phyloP scores from a whole-genome alignment of 768 basidiomycete species.

The Cystofilobasidium bisporidii region DNA sequence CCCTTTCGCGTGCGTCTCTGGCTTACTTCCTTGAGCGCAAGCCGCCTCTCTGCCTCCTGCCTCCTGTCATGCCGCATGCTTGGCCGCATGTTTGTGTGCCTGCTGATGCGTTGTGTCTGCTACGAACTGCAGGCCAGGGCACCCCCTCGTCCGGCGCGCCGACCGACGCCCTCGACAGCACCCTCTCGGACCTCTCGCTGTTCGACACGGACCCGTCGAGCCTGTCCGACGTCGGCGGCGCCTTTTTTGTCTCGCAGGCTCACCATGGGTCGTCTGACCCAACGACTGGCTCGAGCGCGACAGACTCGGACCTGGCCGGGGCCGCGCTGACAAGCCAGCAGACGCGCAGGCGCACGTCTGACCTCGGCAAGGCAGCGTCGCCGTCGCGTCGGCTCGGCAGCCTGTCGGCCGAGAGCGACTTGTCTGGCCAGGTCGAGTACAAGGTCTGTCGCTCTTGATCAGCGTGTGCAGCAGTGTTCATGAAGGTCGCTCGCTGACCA shows the following conservation, averaged over 20 bases:
- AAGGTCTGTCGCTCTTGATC: conserved; percentile 24
- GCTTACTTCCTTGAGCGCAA: too few relatives aligned
- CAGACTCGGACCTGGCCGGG: too few relatives aligned
- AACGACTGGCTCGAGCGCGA: too few relatives aligned
- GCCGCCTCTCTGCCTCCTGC: too few relatives aligned
- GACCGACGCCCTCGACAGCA: neutral
- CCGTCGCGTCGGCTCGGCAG: conserved; percentile 2
- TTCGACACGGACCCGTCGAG: conserved; percentile 1
- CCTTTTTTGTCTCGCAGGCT: too few relatives aligned
- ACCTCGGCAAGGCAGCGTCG: neutral
- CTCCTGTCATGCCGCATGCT: too few relatives aligned
- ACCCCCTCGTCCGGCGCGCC: neutral
- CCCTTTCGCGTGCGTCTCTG: neutral
- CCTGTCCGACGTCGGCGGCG: too few relatives aligned
- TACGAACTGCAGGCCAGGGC: neutral
- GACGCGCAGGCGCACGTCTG: neutral
- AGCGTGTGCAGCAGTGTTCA: neutral
- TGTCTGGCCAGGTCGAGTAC: conserved; percentile 31
- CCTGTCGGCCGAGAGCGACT: conserved; percentile 29
- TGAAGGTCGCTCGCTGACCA: neutral
- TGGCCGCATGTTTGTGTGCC: too few relatives aligned
- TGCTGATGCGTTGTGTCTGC: neutral
- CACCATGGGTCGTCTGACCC: too few relatives aligned
- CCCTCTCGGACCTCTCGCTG: conserved; percentile 2
- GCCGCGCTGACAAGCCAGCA: neutral